Base-by-base conservation (phyloP, 2,329 filamentous ascomycete genomes). In the Calonectria crousiana region DNA sequence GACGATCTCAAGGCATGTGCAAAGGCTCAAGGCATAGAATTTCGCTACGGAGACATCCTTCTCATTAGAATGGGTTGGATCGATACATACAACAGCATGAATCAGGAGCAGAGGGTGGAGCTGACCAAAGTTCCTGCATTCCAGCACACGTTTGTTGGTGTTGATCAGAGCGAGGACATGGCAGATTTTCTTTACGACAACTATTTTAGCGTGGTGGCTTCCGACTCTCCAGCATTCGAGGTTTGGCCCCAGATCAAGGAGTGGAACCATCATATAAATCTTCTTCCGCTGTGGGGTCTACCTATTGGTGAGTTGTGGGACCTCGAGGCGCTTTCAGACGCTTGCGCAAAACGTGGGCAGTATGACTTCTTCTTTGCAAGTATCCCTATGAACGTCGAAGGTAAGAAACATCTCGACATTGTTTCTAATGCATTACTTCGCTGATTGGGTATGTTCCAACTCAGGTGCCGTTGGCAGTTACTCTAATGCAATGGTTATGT, bases 201-300 rank as follows among this genome's bases (percentile, higher is more conserved):
- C 28, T 69, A 69, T 16, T 69, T 69, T 5, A 62, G 52, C 26
- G 67, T 62, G 6, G 67, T 69, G 18, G 67, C 67, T 9, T 69
- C 67, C n/a, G 67, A 69, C n/a, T 47, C 67, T 6, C 67, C 67
- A 26, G 67, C 67, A 2, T 69, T 69, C 16, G 67, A 69, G 26
- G 67, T 62, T 8, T 69, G 67, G 67, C 67, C 67, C 2, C 67
- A 69, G 32, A 69, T 69, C 8, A 69, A 69, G 20, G 67, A 69
- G 32, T 69, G 67, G 67, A 69, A 69, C 28, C 67, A 69, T n/a
- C 67, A 69, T 18, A 69, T 49, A 18, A 69, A 69, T 20, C 32
- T 69, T 8, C 38, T 69, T 18, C 67, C 67, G 10, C 26, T 69
- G 16, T 69, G 67, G 67, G 67, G 67, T 3, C n/a, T 69, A 20